Conservation (phyloP, 2,329 filamentous ascomycete species). For the Fusarium siculi region DNA sequence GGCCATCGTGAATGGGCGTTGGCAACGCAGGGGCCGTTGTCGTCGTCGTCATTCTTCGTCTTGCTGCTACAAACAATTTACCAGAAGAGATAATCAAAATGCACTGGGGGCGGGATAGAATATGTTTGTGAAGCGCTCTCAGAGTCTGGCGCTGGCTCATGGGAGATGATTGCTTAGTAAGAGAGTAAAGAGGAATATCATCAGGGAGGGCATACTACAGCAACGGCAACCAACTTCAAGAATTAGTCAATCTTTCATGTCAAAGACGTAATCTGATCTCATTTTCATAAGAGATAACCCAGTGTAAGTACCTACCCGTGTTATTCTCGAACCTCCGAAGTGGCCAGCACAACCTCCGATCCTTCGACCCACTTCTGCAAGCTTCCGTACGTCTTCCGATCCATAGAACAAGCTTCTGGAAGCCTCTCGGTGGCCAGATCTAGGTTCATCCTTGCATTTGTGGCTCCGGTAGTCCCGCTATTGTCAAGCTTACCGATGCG, state of each 20-base stretch:
- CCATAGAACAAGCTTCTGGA: not conserved
- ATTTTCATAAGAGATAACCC: too few relatives aligned
- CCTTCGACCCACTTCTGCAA: not conserved
- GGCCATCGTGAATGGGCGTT: not conserved
- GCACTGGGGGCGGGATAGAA: not conserved
- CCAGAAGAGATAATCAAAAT: not conserved
- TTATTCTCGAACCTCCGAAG: not conserved
- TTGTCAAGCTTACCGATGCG: not conserved
- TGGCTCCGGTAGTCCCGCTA: accelerated
- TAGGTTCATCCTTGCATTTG: accelerated
- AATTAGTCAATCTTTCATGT: not conserved
- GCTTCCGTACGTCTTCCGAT: not conserved
- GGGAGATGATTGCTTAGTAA: not conserved
- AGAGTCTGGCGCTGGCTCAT: not conserved
- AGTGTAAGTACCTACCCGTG: not conserved
- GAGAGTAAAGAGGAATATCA: too few relatives aligned
- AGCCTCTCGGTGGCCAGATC: not conserved
- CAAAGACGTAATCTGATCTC: not conserved
- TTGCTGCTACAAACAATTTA: not conserved
- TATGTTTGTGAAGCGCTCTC: not conserved
- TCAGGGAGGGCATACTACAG: not conserved
- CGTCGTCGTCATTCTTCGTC: not conserved
- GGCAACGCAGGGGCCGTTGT: not conserved
- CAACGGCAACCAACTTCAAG: too few relatives aligned
- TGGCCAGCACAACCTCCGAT: not conserved